Percentiles rank a stretch among this genome's conserved stretches.
phyloP scores from a whole-genome alignment of 2,329 filamentous ascomycete genomes.

The Penicillium sp. region DNA sequence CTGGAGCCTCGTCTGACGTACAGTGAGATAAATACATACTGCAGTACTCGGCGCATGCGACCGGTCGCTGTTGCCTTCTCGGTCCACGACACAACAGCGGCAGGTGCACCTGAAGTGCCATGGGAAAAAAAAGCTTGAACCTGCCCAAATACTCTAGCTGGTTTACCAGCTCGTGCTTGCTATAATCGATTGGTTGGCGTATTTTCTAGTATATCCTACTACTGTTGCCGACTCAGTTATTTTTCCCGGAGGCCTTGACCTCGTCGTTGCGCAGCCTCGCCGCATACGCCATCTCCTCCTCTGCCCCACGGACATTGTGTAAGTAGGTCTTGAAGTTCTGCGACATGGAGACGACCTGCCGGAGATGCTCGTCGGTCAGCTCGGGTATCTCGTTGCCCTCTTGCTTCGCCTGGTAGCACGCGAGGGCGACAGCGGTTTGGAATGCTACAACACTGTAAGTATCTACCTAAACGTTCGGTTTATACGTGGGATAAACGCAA shows the following conservation, averaged over 20 bases:
- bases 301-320: not conserved
- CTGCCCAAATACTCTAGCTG: no score
- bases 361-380: not conserved
- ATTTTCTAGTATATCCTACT: no score
- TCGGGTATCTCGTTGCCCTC: not conserved
- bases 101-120: no score
- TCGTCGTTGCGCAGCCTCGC: not conserved
- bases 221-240: not conserved
- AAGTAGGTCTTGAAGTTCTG: constrained; percentile 5
- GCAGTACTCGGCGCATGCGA: no score
- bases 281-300: not conserved
- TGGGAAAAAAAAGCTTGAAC: no score
- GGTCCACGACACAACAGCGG: no score
- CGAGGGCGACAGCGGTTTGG: constrained; percentile 15
- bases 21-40: no score
- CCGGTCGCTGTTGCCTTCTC: no score
- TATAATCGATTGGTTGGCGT: no score
- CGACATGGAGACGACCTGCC: constrained; percentile 4
- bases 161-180: no score
- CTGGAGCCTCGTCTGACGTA: no score
- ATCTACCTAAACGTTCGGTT: not conserved
- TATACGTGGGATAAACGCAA: not conserved
- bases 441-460: not conserved
- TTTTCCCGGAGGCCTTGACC: not conserved
- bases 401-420: constrained; percentile 9